Evolutionary conservation across 352 stramenopile species (phyloP).

Genomic region (Globisporangium carolinianum): DNA sequence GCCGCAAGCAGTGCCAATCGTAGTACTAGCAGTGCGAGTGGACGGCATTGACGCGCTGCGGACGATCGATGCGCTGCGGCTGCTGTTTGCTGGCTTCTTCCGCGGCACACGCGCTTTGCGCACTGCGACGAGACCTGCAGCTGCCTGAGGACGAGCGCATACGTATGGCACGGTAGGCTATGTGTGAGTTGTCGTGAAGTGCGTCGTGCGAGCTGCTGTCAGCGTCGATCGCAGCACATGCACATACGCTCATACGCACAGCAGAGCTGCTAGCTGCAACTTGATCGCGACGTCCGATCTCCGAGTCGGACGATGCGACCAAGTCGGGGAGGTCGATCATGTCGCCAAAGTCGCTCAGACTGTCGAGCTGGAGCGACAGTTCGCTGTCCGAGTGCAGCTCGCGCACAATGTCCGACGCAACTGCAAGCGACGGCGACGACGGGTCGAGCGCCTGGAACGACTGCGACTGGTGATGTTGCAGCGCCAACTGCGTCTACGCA

Average conservation of each 20-base stretch:
- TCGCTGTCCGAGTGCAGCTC: slow-evolving; percentile 27
- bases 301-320: slow-evolving; percentile 33
- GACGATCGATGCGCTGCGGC: neutral
- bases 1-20: neutral
- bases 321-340: slow-evolving; percentile 54
- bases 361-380: slow-evolving; percentile 30
- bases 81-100: slow-evolving; percentile 1
- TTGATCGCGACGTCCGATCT: slow-evolving; percentile 6
- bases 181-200: too few relatives aligned
- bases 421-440: neutral
- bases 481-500: neutral
- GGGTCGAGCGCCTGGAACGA: slow-evolving; percentile 4
- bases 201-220: neutral
- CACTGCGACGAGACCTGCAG: slow-evolving; percentile 3
- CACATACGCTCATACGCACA: neutral
- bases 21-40: too few relatives aligned
- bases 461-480: neutral
- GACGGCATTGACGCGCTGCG: neutral
- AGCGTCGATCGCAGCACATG: neutral
- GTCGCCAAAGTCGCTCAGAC: slow-evolving; percentile 46
- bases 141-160: neutral
- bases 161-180: neutral
- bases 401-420: slow-evolving; percentile 9
- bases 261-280: neutral
- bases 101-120: slow-evolving; percentile 12